Conservation (phyloP, 2,329 filamentous ascomycete genomes). For the Raffaelea albimanens region DNA sequence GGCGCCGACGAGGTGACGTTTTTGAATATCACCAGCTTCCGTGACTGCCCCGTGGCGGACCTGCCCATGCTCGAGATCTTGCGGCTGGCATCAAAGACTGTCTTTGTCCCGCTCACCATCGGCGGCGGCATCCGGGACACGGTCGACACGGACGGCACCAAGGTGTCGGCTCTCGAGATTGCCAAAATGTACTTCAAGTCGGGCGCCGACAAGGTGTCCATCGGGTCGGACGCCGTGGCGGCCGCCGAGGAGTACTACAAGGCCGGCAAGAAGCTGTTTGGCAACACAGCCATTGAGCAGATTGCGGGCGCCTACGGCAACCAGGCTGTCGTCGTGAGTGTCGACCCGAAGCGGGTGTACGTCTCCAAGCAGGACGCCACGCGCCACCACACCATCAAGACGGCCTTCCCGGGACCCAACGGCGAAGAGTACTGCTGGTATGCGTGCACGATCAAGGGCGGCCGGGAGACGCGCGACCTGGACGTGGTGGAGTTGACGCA, state of each 20-base stretch:
- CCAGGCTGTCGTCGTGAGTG: constrained; percentile 91
- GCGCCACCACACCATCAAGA: constrained; percentile 65
- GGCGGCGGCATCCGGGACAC: constrained; percentile 94
- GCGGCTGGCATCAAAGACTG: constrained; percentile 73
- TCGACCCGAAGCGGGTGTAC: constrained; percentile 89
- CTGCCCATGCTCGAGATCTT: constrained; percentile 94
- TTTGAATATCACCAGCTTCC: constrained; percentile 96
- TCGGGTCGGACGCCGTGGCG: constrained; percentile 87
- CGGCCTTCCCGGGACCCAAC: constrained; percentile 57
- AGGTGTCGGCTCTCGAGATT: constrained; percentile 83
- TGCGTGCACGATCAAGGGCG: constrained; percentile 93
- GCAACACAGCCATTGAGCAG: constrained; percentile 87
- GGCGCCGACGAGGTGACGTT: constrained; percentile 96
- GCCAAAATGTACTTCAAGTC: constrained; percentile 96
- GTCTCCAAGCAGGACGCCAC: constrained; percentile 62
- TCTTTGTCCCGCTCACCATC: constrained; percentile 93
- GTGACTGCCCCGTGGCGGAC: constrained; percentile 86
- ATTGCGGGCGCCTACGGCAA: constrained; percentile 91
- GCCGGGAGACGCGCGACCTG: constrained; percentile 85
- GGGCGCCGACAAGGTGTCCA: constrained; percentile 94
- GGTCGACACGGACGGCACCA: constrained; percentile 75
- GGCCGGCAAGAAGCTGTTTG: constrained; percentile 57
- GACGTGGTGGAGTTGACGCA: constrained; percentile 81
- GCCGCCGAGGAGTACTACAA: constrained; percentile 88
- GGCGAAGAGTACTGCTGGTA: constrained; percentile 90